Evolutionary conservation across 148 eudicot species (phyloP).

Genomic region (Chenopodium suecicum): DNA sequence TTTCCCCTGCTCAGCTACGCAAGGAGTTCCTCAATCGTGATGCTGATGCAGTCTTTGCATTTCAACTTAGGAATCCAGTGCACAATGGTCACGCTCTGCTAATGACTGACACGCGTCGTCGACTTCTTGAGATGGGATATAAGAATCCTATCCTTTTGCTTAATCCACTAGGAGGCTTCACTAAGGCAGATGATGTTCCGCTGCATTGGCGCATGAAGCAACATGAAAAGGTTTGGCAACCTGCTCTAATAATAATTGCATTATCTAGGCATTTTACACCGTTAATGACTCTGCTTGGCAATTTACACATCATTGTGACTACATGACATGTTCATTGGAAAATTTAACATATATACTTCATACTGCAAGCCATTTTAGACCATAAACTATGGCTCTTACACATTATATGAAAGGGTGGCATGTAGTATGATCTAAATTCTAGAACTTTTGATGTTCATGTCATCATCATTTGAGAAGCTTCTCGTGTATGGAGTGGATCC

Average conservation of each 20-base stretch:
- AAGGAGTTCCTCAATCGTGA: conserved; percentile 64
- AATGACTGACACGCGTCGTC: conserved; percentile 84
- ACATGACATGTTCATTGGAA: neutral
- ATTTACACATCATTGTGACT: neutral
- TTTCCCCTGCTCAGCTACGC: conserved; percentile 74
- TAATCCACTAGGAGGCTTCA: conserved; percentile 88
- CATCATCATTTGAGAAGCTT: too few relatives aligned
- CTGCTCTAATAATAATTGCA: neutral
- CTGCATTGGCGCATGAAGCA: conserved; percentile 93
- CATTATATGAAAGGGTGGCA: neutral
- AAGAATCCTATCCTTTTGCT: conserved; percentile 82
- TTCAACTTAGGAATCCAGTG: conserved; percentile 95
- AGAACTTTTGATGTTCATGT: neutral
- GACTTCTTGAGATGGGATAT: conserved; percentile 94
- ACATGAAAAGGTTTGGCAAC: conserved; percentile 68
- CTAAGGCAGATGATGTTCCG: conserved; percentile 94
- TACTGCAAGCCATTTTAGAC: neutral
- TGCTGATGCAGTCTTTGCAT: conserved; percentile 95
- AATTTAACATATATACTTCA: neutral
- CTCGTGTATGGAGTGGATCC: too few relatives aligned
- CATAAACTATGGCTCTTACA: neutral
- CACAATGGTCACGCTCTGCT: conserved; percentile 92
- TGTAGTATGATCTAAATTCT: neutral
- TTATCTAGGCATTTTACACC: neutral
- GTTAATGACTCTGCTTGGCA: neutral